phyloP scores from a whole-genome alignment of 768 basidiomycete genomes.

The Amanita brunnescens region DNA sequence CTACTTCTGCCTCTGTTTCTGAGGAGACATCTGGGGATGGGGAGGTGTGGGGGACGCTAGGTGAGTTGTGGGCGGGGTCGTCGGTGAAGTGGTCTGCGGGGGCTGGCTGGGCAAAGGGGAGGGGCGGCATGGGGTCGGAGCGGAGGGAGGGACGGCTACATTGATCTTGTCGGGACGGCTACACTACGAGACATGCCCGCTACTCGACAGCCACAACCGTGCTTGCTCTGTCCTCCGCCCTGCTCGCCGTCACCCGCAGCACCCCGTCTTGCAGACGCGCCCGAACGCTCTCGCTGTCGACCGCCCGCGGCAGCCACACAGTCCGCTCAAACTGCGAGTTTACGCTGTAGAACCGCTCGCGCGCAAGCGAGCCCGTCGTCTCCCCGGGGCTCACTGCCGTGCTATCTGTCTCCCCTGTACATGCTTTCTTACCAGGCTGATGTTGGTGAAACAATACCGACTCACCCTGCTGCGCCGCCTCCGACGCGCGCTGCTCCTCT shows the following conservation, averaged over 20 bases:
- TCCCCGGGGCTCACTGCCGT: slow-evolving; percentile 18
- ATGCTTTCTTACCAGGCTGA: background rate
- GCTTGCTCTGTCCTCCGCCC: slow-evolving; percentile 48
- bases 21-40: slow-evolving; percentile 24
- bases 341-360: slow-evolving; percentile 53
- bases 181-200: background rate
- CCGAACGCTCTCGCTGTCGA: slow-evolving; percentile 47
- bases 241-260: slow-evolving; percentile 52
- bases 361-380: slow-evolving; percentile 37
- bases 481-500: slow-evolving; percentile 10
- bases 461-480: slow-evolving; percentile 15
- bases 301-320: slow-evolving; percentile 58
- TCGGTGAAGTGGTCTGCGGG: background rate
- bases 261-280: slow-evolving; percentile 67
- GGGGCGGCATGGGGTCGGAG: background rate
- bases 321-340: slow-evolving; percentile 56
- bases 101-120: background rate
- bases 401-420: slow-evolving; percentile 6
- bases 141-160: background rate
- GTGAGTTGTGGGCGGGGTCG: background rate
- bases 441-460: slow-evolving; percentile 14
- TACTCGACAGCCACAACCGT: slow-evolving; percentile 37
- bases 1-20: slow-evolving; percentile 53
- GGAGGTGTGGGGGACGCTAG: slow-evolving; percentile 11
- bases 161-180: too few species aligned